Conservation (phyloP, 1,139 yeast genomes). For the Suhomyces kunorum region DNA sequence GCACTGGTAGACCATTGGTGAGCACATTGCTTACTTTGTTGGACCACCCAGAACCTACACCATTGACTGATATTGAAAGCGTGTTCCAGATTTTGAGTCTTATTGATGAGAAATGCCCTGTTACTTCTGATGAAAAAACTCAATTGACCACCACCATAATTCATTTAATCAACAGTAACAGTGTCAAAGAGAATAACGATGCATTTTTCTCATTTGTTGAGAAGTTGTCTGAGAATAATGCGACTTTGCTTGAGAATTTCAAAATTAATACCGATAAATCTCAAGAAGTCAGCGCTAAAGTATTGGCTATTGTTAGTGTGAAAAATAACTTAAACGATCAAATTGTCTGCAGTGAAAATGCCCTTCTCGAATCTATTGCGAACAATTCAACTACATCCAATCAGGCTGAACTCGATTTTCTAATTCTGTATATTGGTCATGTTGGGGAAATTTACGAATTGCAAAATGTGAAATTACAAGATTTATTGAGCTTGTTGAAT, state of each 20-base stretch:
- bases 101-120: not conserved
- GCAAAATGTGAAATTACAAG: slow-evolving; percentile 6
- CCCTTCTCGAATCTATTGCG: slow-evolving; percentile 27
- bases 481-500: slow-evolving; percentile 14
- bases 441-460: slow-evolving; percentile 31
- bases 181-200: slow-evolving; percentile 16
- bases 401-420: slow-evolving; percentile 26
- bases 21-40: slow-evolving; percentile 13
- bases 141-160: slow-evolving; percentile 9
- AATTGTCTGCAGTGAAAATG: slow-evolving; percentile 31
- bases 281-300: slow-evolving; percentile 32
- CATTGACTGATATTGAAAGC: slow-evolving; percentile 4
- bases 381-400: slow-evolving; percentile 19
- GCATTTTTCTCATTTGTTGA: slow-evolving; percentile 9
- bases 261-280: slow-evolving; percentile 17
- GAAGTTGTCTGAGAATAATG: slow-evolving; percentile 6
- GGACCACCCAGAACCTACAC: slow-evolving; percentile 10
- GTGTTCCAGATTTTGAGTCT: slow-evolving; percentile 12
- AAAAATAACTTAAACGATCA: slow-evolving; percentile 32
- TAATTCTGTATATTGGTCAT: slow-evolving; percentile 48
- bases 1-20: slow-evolving; percentile 4
- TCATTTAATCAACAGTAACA: slow-evolving; percentile 16
- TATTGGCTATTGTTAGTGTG: slow-evolving; percentile 44
- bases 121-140: not conserved
- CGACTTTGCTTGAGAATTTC: slow-evolving; percentile 7